Conservation (phyloP, 306 rosid genomes). For the Pterocarpus macrocarpus region DNA sequence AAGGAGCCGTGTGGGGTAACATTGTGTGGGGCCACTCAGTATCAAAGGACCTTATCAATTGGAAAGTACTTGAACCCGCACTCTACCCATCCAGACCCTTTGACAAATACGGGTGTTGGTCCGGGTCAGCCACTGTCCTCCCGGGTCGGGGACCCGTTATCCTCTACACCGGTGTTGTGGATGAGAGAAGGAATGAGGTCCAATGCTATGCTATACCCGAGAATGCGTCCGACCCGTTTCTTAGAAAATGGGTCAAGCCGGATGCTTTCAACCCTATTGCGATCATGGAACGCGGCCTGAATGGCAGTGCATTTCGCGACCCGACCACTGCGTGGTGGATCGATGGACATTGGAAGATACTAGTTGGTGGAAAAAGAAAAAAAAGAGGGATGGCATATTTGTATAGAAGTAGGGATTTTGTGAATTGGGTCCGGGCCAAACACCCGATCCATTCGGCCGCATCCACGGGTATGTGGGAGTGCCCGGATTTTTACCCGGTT, state of each 20-base stretch:
- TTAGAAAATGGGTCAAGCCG: constrained; percentile 74
- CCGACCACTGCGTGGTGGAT: constrained; percentile 79
- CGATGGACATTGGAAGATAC: constrained; percentile 72
- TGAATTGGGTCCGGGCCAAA: constrained; percentile 64
- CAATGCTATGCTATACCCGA: constrained; percentile 77
- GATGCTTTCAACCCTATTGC: constrained; percentile 65
- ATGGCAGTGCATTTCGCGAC: constrained; percentile 72
- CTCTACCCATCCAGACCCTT: constrained; percentile 75
- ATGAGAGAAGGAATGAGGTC: constrained; percentile 57
- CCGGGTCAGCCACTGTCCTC: constrained; percentile 80
- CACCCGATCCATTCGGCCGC: constrained; percentile 75
- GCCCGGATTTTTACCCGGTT: constrained; percentile 89
- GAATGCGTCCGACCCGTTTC: constrained; percentile 68
- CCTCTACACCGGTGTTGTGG: constrained; percentile 72
- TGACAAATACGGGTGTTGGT: constrained; percentile 89
- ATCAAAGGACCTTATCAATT: constrained; percentile 75
- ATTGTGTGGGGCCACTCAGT: constrained; percentile 96
- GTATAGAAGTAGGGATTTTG: constrained; percentile 70
- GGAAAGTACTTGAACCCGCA: constrained; percentile 72
- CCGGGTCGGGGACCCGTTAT: constrained; percentile 78
- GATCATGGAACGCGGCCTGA: constrained; percentile 40
- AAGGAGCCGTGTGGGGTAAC: constrained; percentile 94
- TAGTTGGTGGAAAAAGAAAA: constrained; percentile 64
- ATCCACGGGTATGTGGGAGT: constrained; percentile 86
- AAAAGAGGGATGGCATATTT: constrained; percentile 68